Evolutionary conservation across 2,329 filamentous ascomycete species (phyloP).

Genomic region (Dactylella cylindrospora): DNA sequence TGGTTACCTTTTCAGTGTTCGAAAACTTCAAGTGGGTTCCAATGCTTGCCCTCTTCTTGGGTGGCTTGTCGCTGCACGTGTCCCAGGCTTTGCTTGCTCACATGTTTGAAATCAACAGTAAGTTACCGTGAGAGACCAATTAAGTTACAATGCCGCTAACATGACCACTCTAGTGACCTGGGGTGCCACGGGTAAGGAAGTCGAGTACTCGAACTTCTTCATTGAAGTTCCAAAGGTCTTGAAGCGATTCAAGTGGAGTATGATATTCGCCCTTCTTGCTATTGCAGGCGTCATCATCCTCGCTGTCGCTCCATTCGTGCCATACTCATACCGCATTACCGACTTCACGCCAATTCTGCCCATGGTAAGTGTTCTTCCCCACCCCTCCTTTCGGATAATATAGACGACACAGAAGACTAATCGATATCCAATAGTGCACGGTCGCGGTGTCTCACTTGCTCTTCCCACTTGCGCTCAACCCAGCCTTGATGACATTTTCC

Average conservation of each 20-base stretch:
- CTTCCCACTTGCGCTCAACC: constrained; percentile 72
- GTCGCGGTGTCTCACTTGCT: constrained; percentile 70
- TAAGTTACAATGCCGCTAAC: background rate
- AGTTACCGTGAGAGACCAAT: constrained; percentile 11
- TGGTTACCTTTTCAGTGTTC: constrained; percentile 48
- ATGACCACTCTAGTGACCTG: constrained; percentile 54
- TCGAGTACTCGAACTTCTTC: constrained; percentile 79
- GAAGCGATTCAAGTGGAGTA: constrained; percentile 74
- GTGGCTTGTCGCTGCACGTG: constrained; percentile 77
- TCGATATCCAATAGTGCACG: constrained; percentile 52
- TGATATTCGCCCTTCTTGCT: constrained; percentile 62
- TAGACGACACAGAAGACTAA: constrained; percentile 4
- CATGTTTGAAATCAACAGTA: constrained; percentile 76
- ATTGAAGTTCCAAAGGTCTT: constrained; percentile 78
- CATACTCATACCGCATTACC: constrained; percentile 66
- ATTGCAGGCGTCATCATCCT: constrained; percentile 67
- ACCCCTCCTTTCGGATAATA: background rate
- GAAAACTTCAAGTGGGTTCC: constrained; percentile 70
- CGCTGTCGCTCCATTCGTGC: constrained; percentile 65
- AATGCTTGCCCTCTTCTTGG: constrained; percentile 76
- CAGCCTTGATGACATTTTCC: constrained; percentile 58
- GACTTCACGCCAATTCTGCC: constrained; percentile 76
- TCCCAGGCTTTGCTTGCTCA: constrained; percentile 76
- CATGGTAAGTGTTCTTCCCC: constrained; percentile 58
- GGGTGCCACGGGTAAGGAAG: constrained; percentile 82